Evolutionary conservation across 305 asterid species (phyloP), one percentile per base, ranked within the genome.

Genomic region (Rubia occidens): DNA sequence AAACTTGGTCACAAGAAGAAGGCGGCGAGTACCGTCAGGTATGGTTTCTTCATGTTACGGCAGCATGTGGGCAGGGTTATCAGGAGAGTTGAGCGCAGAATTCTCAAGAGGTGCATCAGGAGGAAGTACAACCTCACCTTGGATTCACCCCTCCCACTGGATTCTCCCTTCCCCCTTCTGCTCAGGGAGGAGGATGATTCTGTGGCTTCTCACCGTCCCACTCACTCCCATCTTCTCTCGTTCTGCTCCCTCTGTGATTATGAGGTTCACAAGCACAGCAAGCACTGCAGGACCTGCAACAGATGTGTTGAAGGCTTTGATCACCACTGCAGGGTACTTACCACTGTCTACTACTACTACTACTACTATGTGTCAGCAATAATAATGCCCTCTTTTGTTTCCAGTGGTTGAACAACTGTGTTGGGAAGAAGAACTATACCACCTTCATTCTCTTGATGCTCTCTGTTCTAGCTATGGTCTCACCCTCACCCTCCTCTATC

Each of bases 321-420:
- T 82, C 98, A 93, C 85, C 98, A 93, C 82, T 93, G 98, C 91
- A 82, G 97, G 80, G 98, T 90, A 87, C 65, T 11, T 6, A 2
- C 32, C 32, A 29, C 32, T 29, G 32, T 29, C 32, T 29, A 29
- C 3, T 29, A 29, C 32, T 29, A 29, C 32, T 29, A 24, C 24
- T 24, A 24, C 24, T 24, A 24, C 24, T 24, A 24, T 32, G 39
- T 35, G 39, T 35, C 39, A 35, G 3, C 39, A 35, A 35, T 35
- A 35, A 35, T 35, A 35, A 35, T 35, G 5, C 44, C 67, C 70
- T 42, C 6, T 1, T 21, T 24, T 67, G 75, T 59, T 71, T 73
- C 73, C 87, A 93, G 98, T 93, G 98, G 98, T 82, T 93, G 84
- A 93, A 93, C 88, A 93, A 90, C 80, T 93, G 98, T 75, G 88